Conservation (phyloP, 306 rosid genomes). For the Trifolium pratense region DNA sequence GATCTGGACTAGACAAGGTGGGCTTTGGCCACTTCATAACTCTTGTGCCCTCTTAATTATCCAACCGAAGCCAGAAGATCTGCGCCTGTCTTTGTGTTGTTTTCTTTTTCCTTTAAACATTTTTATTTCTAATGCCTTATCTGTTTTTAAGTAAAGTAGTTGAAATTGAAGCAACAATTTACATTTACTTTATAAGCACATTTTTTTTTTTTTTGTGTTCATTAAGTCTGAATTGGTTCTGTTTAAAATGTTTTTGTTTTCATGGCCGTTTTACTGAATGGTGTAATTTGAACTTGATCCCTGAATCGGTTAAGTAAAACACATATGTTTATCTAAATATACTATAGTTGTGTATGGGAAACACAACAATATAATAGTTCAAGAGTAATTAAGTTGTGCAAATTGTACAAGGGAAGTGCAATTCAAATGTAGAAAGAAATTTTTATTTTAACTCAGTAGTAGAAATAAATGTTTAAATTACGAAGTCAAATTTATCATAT, state of each 20-base stretch:
- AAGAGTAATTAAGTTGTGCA: not conserved
- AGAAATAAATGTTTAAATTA: not conserved
- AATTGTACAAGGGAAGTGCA: not conserved
- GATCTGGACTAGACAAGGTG: slow-evolving; percentile 43
- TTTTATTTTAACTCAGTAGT: too few species aligned
- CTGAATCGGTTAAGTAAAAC: not conserved
- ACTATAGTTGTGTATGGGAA: not conserved
- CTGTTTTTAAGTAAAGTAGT: slow-evolving; percentile 43
- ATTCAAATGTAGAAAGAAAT: not conserved
- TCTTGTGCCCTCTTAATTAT: slow-evolving; percentile 48
- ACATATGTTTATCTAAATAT: not conserved
- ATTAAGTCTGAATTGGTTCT: not conserved
- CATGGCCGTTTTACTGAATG: not conserved
- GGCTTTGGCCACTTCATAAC: slow-evolving; percentile 41
- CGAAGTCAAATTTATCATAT: not conserved
- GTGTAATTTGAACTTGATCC: not conserved
- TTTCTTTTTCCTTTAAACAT: slow-evolving; percentile 27
- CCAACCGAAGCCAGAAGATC: slow-evolving; percentile 53
- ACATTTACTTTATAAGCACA: slow-evolving; percentile 33
- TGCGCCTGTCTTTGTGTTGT: slow-evolving; percentile 23
- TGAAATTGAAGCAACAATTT: slow-evolving; percentile 47
- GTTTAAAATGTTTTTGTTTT: not conserved
- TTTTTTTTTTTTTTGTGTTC: not conserved
- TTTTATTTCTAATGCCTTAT: slow-evolving; percentile 22
- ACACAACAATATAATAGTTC: not conserved